Conservation (phyloP, 768 basidiomycete genomes). For the Cyclocybe cylindracea region DNA sequence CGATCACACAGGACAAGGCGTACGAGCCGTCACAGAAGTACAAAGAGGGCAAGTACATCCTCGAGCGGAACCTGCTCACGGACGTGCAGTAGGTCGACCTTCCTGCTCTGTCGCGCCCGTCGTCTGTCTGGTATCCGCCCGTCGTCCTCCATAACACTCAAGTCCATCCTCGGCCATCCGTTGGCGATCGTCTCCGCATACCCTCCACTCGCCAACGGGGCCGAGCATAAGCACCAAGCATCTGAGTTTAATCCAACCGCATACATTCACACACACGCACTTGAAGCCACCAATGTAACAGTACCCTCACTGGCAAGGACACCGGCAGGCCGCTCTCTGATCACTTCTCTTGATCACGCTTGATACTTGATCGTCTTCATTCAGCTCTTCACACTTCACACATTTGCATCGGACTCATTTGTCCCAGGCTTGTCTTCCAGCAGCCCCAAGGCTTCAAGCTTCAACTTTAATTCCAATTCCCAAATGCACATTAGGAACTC, state of each 20-base stretch:
- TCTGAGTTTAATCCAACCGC: no score
- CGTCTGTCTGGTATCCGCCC: slow-evolving; percentile 1
- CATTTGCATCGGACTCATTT: slow-evolving; percentile 8
- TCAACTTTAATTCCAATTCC: no score
- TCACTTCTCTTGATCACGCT: no score
- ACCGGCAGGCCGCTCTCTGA: slow-evolving; percentile 16
- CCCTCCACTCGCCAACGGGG: slow-evolving; percentile 7
- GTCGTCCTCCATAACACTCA: background rate
- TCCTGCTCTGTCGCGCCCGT: slow-evolving; percentile 4
- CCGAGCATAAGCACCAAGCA: background rate
- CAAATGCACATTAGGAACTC: slow-evolving; percentile 10
- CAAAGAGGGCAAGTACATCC: slow-evolving; percentile 98
- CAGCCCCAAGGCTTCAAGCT: no score
- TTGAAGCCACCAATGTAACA: no score
- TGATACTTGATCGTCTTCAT: background rate
- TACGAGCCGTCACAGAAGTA: slow-evolving; percentile 92
- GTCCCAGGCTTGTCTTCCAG: no score
- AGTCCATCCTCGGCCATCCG: background rate
- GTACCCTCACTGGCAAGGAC: background rate
- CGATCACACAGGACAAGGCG: slow-evolving; percentile 72
- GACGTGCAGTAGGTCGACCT: slow-evolving; percentile 67
- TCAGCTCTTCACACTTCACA: slow-evolving; percentile 6
- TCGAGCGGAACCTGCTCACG: slow-evolving; percentile 88
- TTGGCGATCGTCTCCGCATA: slow-evolving; percentile 17
- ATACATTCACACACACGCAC: slow-evolving; percentile 7